These are phyloP conservation scores for Tylopilus intermedius DNA, from an alignment of 768 basidiomycete genomes.

Conservation along the genomic window DNA sequence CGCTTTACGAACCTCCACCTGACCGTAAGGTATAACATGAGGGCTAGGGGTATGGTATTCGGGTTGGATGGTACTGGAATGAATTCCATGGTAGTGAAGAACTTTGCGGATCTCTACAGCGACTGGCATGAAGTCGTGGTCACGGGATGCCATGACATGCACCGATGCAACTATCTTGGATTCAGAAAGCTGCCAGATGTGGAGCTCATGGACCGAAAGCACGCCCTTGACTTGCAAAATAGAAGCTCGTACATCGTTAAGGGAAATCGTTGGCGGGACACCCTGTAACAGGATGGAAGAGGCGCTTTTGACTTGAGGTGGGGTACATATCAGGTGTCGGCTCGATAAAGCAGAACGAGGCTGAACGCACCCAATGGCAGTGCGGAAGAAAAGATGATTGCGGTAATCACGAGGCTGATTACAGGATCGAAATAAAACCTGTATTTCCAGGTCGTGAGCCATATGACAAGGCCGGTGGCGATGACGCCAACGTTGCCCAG, in stretches of 20 bases:
- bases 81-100: slow-evolving; percentile 88
- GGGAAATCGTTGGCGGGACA: slow-evolving; percentile 82
- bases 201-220: slow-evolving; percentile 82
- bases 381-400: slow-evolving; percentile 95
- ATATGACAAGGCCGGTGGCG: slow-evolving; percentile 89
- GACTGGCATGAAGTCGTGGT: slow-evolving; percentile 87
- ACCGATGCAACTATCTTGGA: slow-evolving; percentile 93
- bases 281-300: slow-evolving; percentile 95
- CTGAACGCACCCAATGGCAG: slow-evolving; percentile 69
- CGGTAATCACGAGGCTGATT: slow-evolving; percentile 90
- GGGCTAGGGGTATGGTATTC: slow-evolving; percentile 54
- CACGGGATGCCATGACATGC: slow-evolving; percentile 80
- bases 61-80: slow-evolving; percentile 92
- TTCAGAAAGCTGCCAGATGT: slow-evolving; percentile 97
- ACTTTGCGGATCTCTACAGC: slow-evolving; percentile 78
- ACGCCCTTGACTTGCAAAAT: slow-evolving; percentile 84
- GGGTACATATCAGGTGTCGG: slow-evolving; percentile 11
- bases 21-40: slow-evolving; percentile 40
- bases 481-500: slow-evolving; percentile 98
- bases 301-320: slow-evolving; percentile 66
- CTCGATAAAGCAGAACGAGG: background rate
- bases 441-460: slow-evolving; percentile 79
- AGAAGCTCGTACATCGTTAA: slow-evolving; percentile 81
- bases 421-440: slow-evolving; percentile 91
- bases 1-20: slow-evolving; percentile 41